Evolutionary conservation across 192 early-diverging fungal genomes (phyloP).

Genomic region (Backusella circina): DNA sequence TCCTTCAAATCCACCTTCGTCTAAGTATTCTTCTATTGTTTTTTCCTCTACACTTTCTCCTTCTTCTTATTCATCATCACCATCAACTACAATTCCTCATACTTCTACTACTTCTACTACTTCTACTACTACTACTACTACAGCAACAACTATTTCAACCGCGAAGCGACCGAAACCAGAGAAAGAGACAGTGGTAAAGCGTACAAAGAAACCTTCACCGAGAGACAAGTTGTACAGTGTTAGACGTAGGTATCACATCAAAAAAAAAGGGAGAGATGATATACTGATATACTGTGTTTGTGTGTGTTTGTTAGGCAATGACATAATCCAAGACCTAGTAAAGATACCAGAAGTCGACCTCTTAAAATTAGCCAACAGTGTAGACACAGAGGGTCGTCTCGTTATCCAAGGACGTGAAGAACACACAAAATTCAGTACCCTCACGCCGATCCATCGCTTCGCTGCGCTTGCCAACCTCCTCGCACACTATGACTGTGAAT

Average conservation of each 20-base stretch:
- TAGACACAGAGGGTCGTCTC: constrained; percentile 1
- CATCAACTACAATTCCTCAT: too few relatives aligned
- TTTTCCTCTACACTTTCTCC: background rate
- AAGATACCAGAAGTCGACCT: constrained; percentile 20
- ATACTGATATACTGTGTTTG: too few relatives aligned
- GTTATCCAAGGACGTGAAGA: constrained; percentile 23
- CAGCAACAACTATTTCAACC: background rate
- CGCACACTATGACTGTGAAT: constrained; percentile 32
- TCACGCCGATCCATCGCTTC: constrained; percentile 23
- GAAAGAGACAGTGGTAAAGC: background rate
- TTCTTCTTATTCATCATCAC: background rate
- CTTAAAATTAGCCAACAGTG: constrained; percentile 6
- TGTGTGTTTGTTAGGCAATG: background rate
- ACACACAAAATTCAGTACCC: background rate
- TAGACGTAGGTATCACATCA: constrained; percentile 3
- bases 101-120: background rate
- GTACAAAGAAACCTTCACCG: constrained; percentile 12
- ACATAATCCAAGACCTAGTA: constrained; percentile 22
- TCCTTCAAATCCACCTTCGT: background rate
- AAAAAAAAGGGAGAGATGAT: background rate
- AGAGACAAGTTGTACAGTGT: constrained; percentile 22
- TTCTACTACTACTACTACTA: background rate
- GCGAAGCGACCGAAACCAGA: background rate
- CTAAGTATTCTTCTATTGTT: background rate
- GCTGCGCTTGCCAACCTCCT: constrained; percentile 23